Base-by-base conservation (phyloP, 139 green algal genomes). In the Yamagishiella unicocca region DNA sequence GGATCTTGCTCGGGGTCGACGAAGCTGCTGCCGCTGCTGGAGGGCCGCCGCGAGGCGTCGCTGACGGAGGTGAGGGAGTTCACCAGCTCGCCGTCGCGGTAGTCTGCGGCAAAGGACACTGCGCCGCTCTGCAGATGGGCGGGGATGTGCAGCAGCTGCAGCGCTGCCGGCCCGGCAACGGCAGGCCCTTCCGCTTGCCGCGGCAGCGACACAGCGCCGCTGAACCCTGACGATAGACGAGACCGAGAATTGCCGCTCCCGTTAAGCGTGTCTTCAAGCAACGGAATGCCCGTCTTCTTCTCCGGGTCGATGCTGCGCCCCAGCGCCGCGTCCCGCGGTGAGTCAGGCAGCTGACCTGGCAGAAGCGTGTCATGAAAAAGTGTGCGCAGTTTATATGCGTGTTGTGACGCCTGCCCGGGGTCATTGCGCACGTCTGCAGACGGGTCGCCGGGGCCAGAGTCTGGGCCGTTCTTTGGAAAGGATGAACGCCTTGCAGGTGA, bases 291-390 rank as follows among this genome's bases (percentile, higher is more conserved):
- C 29, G 43, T 62, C 72, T 38, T 64, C 43, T 42, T n/a, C 10
- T 81, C 45, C 9, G 24, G 27, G 40, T 62, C 43, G n/a, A 64
- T 42, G 72, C 43, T 62, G n/a, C 43, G 72, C 42, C 21, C 22
- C 12, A 2, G 21, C 25, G 25, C 58, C 25, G 35, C 77, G 77
- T 73, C 55, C 24, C 77, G 45, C 1, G 77, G 38, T 5, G 55
- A 22, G 25, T 58, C 77, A 3, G 77, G 77, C 21, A 84, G 58
- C 37, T 84, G 77, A 22, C 77, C 77, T 9, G 77, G 77, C 35
- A 84, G 55, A 2, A 84, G 76, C 2, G 53, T 42, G 4, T 83
- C 76, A 29, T 33, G 25, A 19, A 82, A 31, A 8, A 64, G 31
- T 8, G 29, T 29, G 31, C 64, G 25, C 7, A 55, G 31, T 64